phyloP scores from a whole-genome alignment of 306 rosid genomes.

The Macrotyloma uniflorum region DNA sequence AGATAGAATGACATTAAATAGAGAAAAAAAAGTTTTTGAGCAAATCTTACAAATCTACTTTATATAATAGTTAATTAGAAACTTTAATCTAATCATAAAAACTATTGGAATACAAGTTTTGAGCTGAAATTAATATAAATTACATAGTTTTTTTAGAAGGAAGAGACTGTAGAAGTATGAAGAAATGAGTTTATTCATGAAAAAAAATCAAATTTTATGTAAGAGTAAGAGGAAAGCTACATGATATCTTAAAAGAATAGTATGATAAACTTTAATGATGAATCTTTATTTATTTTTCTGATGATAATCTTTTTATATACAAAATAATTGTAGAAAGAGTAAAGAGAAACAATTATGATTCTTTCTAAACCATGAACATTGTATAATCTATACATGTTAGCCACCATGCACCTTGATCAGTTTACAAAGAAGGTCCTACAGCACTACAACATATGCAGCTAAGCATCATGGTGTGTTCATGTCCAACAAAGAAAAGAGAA shows the following conservation, averaged over 20 bases:
- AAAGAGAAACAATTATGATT: neutral
- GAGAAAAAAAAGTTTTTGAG: neutral
- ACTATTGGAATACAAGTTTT: no score
- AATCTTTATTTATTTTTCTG: neutral
- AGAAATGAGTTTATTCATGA: no score
- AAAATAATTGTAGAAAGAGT: neutral
- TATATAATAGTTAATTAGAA: neutral
- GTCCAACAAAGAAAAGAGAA: constrained; percentile 33
- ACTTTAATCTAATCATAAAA: neutral
- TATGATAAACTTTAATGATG: neutral
- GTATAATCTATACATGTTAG: neutral
- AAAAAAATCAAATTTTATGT: no score
- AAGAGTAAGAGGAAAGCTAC: no score
- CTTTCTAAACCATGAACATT: neutral
- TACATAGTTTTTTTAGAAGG: no score
- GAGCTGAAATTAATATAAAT: no score
- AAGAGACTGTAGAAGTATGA: no score
- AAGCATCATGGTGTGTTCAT: constrained; percentile 27
- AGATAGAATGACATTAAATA: neutral
- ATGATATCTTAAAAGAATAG: neutral
- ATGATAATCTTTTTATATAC: neutral
- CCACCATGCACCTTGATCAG: neutral
- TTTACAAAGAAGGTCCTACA: constrained; percentile 41
- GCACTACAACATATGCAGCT: constrained; percentile 33
- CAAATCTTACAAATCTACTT: neutral